Evolutionary conservation across 768 basidiomycete genomes (phyloP).

Genomic region (Phlebiopsis gigantea): DNA sequence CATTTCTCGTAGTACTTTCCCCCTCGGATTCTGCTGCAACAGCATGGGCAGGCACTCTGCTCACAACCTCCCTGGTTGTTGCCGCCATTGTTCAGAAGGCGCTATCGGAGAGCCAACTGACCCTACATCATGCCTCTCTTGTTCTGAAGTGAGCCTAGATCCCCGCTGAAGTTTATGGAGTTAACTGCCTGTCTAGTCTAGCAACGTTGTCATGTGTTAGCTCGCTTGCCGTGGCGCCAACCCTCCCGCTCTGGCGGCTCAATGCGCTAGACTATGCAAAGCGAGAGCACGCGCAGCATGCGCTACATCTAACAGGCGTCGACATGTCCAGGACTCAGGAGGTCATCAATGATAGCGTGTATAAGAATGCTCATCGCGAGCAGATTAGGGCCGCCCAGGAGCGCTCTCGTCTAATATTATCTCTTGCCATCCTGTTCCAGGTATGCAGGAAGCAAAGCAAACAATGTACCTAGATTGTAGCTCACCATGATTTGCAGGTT

Average conservation of each 20-base stretch:
- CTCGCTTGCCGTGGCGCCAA: constrained; percentile 22
- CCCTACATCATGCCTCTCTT: constrained; percentile 22
- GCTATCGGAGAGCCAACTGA: no score
- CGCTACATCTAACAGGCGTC: constrained; percentile 6
- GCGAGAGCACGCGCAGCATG: constrained; percentile 11
- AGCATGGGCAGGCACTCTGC: constrained; percentile 23
- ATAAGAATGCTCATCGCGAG: constrained; percentile 5
- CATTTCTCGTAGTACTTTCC: constrained; percentile 22
- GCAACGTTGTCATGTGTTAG: constrained; percentile 24
- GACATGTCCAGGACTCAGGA: background rate
- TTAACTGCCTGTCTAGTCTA: no score
- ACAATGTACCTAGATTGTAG: no score
- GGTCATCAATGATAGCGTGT: background rate
- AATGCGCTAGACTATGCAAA: constrained; percentile 14
- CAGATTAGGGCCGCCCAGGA: constrained; percentile 17
- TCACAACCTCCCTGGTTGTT: constrained; percentile 22
- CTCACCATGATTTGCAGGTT: no score
- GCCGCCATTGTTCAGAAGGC: constrained; percentile 24
- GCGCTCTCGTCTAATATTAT: constrained; percentile 16
- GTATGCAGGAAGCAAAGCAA: no score
- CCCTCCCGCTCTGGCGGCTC: constrained; percentile 22
- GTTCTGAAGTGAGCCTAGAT: constrained; percentile 22
- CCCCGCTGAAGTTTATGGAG: no score
- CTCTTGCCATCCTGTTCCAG: constrained; percentile 22
- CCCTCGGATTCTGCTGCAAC: constrained; percentile 22